Evolutionary conservation across 1,284 basidiomycete species (phyloP), one percentile per base, ranked within the genome.

Genomic region (Malassezia furfur): DNA sequence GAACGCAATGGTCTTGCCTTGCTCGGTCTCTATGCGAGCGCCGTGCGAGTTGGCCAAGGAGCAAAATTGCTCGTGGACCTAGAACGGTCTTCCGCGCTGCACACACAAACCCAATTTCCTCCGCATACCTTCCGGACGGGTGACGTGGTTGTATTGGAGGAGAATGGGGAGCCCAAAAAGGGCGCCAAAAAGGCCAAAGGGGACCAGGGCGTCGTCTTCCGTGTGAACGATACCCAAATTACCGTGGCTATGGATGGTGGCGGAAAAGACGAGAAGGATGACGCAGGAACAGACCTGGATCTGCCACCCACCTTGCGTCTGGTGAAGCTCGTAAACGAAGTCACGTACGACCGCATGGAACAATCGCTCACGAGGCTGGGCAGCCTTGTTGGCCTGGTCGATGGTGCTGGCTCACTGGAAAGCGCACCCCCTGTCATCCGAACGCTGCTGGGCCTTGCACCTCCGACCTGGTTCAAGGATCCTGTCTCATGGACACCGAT

Each of bases 61-160:
- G 90, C 88, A 22, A 93, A 91, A 79, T 89, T 83, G 86, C 77
- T 94, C 50, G 81, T 94, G 40, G 89, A 93, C 76, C 78, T 96
- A 14, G 86, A 90, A 70, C 79, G 88, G 57, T 87, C 90, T 0
- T 77, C 82, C 5, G 88, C 87, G 14, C 87, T 88, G 67, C 86
- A 91, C 68, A 78, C 81, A 1, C 82, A 78, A 22, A 78, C 83
- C 0, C 62, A 81, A 1, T 85, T 94, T 59, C 88, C 88, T 8
- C 85, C 88, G 5, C 90, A 96, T 77, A 85, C 83, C 0, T 83
- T 94, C 65, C 82, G 89, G 83, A 79, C 83, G 11, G 87, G 86
- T 15, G 90, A 94, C 76, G 78, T 91, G 19, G 88, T 86, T 10
- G 80, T 85, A 14, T 84, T 94, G 30, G 86, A 91, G 69, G 83